Evolutionary conservation across 805 yeast genomes (phyloP).

Genomic region (Saccharomycopsis sp.): DNA sequence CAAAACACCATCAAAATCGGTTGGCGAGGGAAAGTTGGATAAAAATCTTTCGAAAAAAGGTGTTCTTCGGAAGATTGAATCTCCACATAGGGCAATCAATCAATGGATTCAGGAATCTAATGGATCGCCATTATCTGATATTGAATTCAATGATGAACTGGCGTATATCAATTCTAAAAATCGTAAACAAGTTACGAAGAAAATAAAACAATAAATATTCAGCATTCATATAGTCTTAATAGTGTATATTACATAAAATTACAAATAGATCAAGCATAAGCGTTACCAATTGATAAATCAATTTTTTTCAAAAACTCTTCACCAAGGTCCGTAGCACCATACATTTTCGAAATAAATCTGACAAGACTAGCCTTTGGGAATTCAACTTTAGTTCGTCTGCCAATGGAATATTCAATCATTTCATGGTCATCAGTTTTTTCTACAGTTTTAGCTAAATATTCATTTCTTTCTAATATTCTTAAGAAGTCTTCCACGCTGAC

Average conservation of each 20-base stretch:
- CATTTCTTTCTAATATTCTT: slow-evolving; percentile 25
- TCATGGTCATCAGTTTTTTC: slow-evolving; percentile 24
- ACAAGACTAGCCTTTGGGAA: slow-evolving; percentile 25
- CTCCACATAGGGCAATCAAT: no score
- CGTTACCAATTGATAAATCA: slow-evolving; percentile 12
- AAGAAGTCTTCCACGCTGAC: slow-evolving; percentile 23
- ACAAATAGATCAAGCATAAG: slow-evolving; percentile 13
- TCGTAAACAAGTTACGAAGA: no score
- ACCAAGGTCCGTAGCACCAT: slow-evolving; percentile 16
- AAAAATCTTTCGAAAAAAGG: no score
- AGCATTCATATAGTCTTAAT: no score
- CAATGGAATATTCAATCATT: slow-evolving; percentile 27
- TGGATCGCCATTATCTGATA: not conserved
- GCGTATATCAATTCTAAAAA: not conserved
- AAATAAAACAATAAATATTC: no score
- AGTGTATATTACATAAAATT: no score
- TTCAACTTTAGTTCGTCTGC: slow-evolving; percentile 27
- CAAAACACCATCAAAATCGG: not conserved
- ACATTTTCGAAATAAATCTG: slow-evolving; percentile 23
- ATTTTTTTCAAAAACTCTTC: slow-evolving; percentile 19
- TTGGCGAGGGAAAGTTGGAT: no score
- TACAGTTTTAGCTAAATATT: slow-evolving; percentile 24
- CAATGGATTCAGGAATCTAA: no score
- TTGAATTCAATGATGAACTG: not conserved
- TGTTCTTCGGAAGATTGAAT: not conserved